These are phyloP conservation scores for Drosera capensis DNA, from an alignment of 148 eudicot genomes.

Conservation along the genomic window DNA sequence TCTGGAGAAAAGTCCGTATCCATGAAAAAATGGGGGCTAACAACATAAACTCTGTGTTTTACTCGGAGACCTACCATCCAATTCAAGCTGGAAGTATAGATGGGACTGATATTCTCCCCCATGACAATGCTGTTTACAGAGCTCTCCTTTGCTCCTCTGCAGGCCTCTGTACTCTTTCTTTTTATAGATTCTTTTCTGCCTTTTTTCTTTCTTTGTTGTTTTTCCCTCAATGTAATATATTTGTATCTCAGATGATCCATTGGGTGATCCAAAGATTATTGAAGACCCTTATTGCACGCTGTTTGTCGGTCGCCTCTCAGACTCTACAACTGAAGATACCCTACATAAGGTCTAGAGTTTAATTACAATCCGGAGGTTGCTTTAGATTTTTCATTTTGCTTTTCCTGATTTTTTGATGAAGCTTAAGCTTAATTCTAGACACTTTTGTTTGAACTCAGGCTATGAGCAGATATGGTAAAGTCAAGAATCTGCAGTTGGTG, in stretches of 20 bases:
- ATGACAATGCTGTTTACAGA: not conserved
- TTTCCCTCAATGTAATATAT: not conserved
- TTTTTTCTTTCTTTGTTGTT: not conserved
- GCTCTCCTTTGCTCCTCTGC: not conserved
- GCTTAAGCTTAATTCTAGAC: not conserved
- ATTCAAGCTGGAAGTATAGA: not conserved
- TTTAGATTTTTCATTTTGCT: not conserved
- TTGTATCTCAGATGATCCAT: not conserved
- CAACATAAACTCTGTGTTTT: not conserved
- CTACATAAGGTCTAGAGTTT: slow-evolving; percentile 11
- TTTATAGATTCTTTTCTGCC: not conserved
- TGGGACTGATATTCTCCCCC: not conserved
- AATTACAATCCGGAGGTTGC: too few species aligned
- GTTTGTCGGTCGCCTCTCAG: not conserved
- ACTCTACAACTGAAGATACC: not conserved
- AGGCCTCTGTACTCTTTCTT: not conserved
- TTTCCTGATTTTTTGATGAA: too few species aligned
- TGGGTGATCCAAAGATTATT: not conserved
- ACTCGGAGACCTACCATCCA: not conserved
- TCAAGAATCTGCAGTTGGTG: slow-evolving; percentile 71
- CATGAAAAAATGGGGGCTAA: not conserved
- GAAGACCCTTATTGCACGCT: not conserved
- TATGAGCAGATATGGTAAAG: slow-evolving; percentile 69
- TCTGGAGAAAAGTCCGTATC: not conserved
- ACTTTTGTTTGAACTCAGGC: slow-evolving; percentile 27